Percentiles rank a stretch among this genome's conserved stretches.
Conservation (phyloP, 2,329 filamentous ascomycete species). For the Pseudogymnoascus sp. region DNA sequence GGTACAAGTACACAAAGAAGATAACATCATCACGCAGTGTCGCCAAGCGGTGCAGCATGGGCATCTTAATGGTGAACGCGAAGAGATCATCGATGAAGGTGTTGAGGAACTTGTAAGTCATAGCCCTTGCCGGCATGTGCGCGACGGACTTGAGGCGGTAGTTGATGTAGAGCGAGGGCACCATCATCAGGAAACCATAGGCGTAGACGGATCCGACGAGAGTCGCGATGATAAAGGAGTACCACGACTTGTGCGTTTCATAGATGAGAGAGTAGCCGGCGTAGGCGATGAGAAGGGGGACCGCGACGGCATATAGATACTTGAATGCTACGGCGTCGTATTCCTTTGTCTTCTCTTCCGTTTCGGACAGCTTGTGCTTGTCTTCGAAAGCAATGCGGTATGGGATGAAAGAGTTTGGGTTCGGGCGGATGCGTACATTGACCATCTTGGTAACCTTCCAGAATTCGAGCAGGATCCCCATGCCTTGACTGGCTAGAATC, state of each 20-base stretch:
- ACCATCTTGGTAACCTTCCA: slow-evolving; percentile 98
- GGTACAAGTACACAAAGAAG: slow-evolving; percentile 96
- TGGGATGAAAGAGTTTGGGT: slow-evolving; percentile 64
- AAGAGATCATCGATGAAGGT: slow-evolving; percentile 99
- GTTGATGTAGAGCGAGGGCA: slow-evolving; percentile 96
- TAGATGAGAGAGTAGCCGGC: slow-evolving; percentile 87
- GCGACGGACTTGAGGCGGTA: slow-evolving; percentile 92
- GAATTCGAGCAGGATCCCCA: slow-evolving; percentile 58
- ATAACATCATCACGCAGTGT: slow-evolving; percentile 94
- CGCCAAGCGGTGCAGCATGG: slow-evolving; percentile 80
- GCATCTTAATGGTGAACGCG: slow-evolving; percentile 99
- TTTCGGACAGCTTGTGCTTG: slow-evolving; percentile 91
- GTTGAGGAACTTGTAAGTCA: slow-evolving; percentile 98
- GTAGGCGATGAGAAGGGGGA: slow-evolving; percentile 82
- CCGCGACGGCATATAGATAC: slow-evolving; percentile 88
- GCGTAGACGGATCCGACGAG: slow-evolving; percentile 95
- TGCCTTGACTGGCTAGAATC: slow-evolving; percentile 83
- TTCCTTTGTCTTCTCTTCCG: slow-evolving; percentile 95
- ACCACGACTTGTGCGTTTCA: slow-evolving; percentile 96
- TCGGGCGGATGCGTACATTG: slow-evolving; percentile 70
- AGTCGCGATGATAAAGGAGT: slow-evolving; percentile 89
- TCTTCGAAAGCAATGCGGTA: slow-evolving; percentile 84
- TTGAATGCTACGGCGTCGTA: slow-evolving; percentile 97
- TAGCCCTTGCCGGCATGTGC: slow-evolving; percentile 92
- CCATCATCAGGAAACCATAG: slow-evolving; percentile 99